A percentile compares a stretch with the other conserved stretches of the same genome.
Conservation (phyloP, 148 eudicot genomes). For the Chenopodium quinoa region DNA sequence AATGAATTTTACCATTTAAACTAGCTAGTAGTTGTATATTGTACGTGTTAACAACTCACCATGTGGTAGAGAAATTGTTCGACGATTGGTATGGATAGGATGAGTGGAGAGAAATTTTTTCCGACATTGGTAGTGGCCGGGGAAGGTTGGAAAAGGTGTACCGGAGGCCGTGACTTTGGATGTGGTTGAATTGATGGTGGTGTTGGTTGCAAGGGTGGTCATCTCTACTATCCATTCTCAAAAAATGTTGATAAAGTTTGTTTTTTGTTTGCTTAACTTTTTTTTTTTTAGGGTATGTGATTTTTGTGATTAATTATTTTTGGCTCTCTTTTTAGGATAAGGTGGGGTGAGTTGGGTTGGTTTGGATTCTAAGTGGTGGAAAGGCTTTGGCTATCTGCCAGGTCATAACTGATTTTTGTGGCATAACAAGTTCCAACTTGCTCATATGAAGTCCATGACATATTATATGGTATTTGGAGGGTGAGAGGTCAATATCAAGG, state of each 20-base stretch:
- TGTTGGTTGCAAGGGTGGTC: constrained; percentile 27
- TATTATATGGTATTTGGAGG: not conserved
- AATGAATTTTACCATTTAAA: not conserved
- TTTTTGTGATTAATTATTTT: constrained; percentile 25
- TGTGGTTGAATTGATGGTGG: constrained; percentile 12
- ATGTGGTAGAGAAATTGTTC: constrained; percentile 2
- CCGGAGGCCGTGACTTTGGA: constrained; percentile 4
- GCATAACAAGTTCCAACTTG: constrained; percentile 3
- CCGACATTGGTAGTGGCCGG: constrained; percentile 6
- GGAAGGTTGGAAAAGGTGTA: not conserved
- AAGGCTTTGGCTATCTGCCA: constrained; percentile 8
- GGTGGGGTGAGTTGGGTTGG: constrained; percentile 20
- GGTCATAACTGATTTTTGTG: constrained; percentile 12
- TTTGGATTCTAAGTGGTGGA: constrained; percentile 13
- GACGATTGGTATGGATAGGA: constrained; percentile 8
- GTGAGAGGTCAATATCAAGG: not conserved
- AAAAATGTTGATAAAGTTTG: not conserved
- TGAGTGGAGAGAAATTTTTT: constrained; percentile 7
- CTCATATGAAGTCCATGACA: not conserved
- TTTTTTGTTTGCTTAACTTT: constrained; percentile 12
- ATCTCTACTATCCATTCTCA: constrained; percentile 38
- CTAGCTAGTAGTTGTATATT: not conserved
- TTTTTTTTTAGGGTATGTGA: constrained; percentile 5
- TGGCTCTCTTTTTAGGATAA: constrained; percentile 25
- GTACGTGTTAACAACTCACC: constrained; percentile 23